A percentile compares a stretch with the other conserved stretches of the same genome.
phyloP scores from a whole-genome alignment of 2,329 filamentous ascomycete species.

The Exophiala spinifera region DNA sequence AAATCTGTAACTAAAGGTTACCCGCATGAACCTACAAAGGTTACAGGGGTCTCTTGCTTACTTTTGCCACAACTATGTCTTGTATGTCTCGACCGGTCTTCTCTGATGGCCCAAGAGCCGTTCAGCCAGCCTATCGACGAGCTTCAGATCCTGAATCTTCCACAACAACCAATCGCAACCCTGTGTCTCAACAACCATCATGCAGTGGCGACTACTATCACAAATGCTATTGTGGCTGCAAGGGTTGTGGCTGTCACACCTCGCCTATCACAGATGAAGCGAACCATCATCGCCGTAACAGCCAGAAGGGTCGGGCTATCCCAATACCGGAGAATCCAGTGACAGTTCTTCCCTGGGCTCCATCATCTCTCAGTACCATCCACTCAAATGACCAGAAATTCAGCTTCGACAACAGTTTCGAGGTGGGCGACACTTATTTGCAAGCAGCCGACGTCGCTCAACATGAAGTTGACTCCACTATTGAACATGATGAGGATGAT shows the following conservation, averaged over 20 bases:
- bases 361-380: conserved; percentile 8
- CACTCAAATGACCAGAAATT: conserved; percentile 2
- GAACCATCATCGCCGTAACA: conserved; percentile 4
- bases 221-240: conserved; percentile 15
- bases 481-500: conserved; percentile 5
- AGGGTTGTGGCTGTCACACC: conserved; percentile 6
- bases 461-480: neutral
- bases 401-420: conserved; percentile 14
- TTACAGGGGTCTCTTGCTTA: conserved; percentile 11
- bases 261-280: conserved; percentile 8
- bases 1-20: neutral
- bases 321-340: conserved; percentile 1
- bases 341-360: neutral
- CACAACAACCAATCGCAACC: neutral
- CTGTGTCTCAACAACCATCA: neutral
- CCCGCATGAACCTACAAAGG: conserved; percentile 6
- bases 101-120: neutral
- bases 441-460: neutral
- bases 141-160: conserved; percentile 3
- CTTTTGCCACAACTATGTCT: conserved; percentile 9
- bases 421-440: conserved; percentile 4
- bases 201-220: conserved; percentile 8
- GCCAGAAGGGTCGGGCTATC: conserved; percentile 4
- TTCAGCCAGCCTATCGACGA: neutral
- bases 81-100: conserved; percentile 2